Percentiles rank a stretch among this genome's conserved stretches.
These are phyloP conservation scores for Blastobotrys elegans DNA, from an alignment of 1,139 yeast species.

Conservation along the genomic window DNA sequence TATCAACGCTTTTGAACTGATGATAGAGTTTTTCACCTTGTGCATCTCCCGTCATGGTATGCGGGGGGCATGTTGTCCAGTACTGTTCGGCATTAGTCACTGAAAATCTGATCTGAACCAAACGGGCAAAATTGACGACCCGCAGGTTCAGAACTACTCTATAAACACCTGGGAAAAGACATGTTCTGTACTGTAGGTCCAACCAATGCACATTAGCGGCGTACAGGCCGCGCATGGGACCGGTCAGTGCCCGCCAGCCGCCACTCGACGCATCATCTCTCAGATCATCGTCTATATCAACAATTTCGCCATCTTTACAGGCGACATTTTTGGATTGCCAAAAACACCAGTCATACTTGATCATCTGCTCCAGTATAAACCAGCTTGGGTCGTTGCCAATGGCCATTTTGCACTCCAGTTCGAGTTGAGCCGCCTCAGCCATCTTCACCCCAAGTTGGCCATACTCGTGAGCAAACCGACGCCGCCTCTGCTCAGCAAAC, in stretches of 20 bases:
- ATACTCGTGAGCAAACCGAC: slow-evolving; percentile 14
- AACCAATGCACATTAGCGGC: slow-evolving; percentile 28
- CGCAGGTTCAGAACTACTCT: slow-evolving; percentile 23
- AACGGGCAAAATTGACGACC: slow-evolving; percentile 20
- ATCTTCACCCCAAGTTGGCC: slow-evolving; percentile 17
- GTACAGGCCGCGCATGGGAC: slow-evolving; percentile 27
- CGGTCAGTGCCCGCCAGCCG: slow-evolving; percentile 21
- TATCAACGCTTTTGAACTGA: slow-evolving; percentile 45
- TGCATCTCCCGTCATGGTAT: slow-evolving; percentile 47
- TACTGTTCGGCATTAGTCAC: slow-evolving; percentile 15
- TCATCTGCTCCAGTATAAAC: slow-evolving; percentile 18
- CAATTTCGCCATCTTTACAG: slow-evolving; percentile 13
- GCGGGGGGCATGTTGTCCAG: slow-evolving; percentile 18
- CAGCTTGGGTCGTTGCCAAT: slow-evolving; percentile 12
- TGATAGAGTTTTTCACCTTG: slow-evolving; percentile 48
- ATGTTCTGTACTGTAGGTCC: slow-evolving; percentile 24
- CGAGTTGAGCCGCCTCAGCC: slow-evolving; percentile 11
- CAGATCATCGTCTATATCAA: slow-evolving; percentile 11
- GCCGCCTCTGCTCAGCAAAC: slow-evolving; percentile 9
- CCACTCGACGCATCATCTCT: slow-evolving; percentile 15
- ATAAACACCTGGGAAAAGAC: slow-evolving; percentile 25
- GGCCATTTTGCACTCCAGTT: not conserved
- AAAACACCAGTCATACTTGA: slow-evolving; percentile 24
- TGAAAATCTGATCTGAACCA: slow-evolving; percentile 23
- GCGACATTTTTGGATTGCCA: slow-evolving; percentile 22